These are phyloP conservation scores for Yarrowia osloensis DNA, from an alignment of 805 yeast species.

Conservation along the genomic window DNA sequence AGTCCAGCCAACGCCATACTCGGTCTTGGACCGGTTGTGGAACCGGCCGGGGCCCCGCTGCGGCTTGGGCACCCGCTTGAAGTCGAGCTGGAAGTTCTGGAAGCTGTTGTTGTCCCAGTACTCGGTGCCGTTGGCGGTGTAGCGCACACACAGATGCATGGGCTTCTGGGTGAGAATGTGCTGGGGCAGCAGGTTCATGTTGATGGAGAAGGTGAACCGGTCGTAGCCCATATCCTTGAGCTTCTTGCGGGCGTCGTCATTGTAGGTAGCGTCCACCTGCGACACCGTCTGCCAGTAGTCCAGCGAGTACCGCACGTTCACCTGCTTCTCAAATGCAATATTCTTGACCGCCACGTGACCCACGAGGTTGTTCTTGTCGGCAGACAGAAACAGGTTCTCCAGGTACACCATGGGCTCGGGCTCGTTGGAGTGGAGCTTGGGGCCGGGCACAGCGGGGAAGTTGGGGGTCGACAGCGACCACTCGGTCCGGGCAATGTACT, in stretches of 20 bases:
- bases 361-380: slow-evolving; percentile 57
- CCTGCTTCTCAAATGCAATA: slow-evolving; percentile 64
- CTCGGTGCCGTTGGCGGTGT: slow-evolving; percentile 51
- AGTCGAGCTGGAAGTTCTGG: slow-evolving; percentile 58
- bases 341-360: slow-evolving; percentile 84
- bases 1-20: slow-evolving; percentile 27
- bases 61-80: slow-evolving; percentile 40
- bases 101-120: slow-evolving; percentile 76
- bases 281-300: slow-evolving; percentile 77
- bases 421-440: slow-evolving; percentile 30
- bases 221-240: slow-evolving; percentile 48
- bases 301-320: slow-evolving; percentile 70
- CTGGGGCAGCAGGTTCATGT: slow-evolving; percentile 42
- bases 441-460: slow-evolving; percentile 37
- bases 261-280: slow-evolving; percentile 65
- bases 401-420: slow-evolving; percentile 54
- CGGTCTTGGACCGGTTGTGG: slow-evolving; percentile 30
- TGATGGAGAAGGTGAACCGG: slow-evolving; percentile 67
- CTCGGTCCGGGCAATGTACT: slow-evolving; percentile 34
- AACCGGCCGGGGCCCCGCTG: slow-evolving; percentile 28
- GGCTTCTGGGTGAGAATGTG: slow-evolving; percentile 39
- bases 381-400: slow-evolving; percentile 62
- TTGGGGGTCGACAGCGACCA: slow-evolving; percentile 43
- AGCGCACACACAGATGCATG: slow-evolving; percentile 60
- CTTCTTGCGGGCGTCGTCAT: slow-evolving; percentile 50